Base-by-base conservation (phyloP, 1,284 basidiomycete genomes). In the Ceratobasidium papillatum region DNA sequence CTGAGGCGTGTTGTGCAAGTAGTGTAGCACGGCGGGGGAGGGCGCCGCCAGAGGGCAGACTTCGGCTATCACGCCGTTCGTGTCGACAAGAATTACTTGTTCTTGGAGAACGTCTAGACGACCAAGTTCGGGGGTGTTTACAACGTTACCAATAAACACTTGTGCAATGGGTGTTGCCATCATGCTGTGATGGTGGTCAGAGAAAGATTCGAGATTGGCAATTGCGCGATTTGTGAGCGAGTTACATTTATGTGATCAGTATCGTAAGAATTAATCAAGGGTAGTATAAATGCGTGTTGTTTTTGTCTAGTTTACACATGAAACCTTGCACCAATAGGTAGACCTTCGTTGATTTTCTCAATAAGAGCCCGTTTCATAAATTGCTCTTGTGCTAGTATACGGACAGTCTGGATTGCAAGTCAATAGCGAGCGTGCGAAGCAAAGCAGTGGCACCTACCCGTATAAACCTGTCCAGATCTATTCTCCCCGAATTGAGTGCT, bases 311-410 rank as follows among this genome's bases (percentile, higher is more conserved):
- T 9, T 54, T n/a, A 73, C 43, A 73, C 71, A 34, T 73, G 71
- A 36, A 73, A 73, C 49, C 71, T 68, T 27, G 77, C 74, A 1
- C 87, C 85, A 83, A 90, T 87, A 45, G 91, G 88, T 76, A 95
- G 84, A 38, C 89, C 90, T 58, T 84, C 82, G 77, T 89, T 85
- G 78, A 97, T 96, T 84, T 95, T 94, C 82, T 96, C 93, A 61
- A 95, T 91, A 78, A 97, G 85, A 58, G 94, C 94, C 78, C 95
- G 89, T 83, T 95, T 94, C 90, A 93, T 91, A 81, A 96, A 98
- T 81, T 98, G 96, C 81, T 98, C 96, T 83, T 96, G 91, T 52
- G 95, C 95, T 59, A 98, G 87, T 64, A 91, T 87, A 76, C 96
- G 90, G 12, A 93, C 93, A 59, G 91, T 91, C 95, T 96, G 81